Evolutionary conservation across 768 basidiomycete species (phyloP).

Genomic region (Amanita exitialis): DNA sequence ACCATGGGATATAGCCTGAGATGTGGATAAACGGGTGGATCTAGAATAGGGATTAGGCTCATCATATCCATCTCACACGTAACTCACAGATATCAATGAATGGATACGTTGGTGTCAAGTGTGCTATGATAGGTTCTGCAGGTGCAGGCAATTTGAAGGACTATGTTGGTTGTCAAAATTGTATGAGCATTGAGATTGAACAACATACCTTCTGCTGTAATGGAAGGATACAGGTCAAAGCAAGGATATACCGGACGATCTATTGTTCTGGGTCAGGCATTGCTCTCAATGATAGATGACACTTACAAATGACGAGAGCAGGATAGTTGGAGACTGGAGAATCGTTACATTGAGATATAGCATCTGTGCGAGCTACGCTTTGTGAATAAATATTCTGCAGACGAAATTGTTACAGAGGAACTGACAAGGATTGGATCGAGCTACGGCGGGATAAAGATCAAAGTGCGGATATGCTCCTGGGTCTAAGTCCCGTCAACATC

Average conservation of each 20-base stretch:
- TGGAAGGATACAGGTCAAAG: conserved; percentile 6
- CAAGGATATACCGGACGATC: conserved; percentile 10
- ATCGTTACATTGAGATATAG: too few relatives aligned
- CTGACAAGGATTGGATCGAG: background rate
- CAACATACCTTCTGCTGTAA: background rate
- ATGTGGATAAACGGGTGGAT: conserved; percentile 11
- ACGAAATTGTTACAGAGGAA: background rate
- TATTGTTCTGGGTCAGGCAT: background rate
- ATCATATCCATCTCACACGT: background rate
- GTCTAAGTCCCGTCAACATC: conserved; percentile 3
- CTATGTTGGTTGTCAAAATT: background rate
- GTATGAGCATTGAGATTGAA: background rate
- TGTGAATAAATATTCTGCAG: background rate
- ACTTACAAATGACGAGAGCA: conserved; percentile 12
- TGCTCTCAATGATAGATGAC: background rate
- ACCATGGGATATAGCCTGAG: conserved; percentile 15
- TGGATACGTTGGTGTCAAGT: conserved; percentile 13
- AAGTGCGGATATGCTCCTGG: conserved; percentile 13
- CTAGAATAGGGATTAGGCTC: background rate
- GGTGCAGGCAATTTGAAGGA: background rate
- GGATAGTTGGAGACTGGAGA: conserved; percentile 6
- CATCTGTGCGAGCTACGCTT: background rate
- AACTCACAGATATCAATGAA: conserved; percentile 24
- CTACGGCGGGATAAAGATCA: conserved; percentile 13
- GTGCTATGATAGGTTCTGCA: background rate